These are phyloP conservation scores for Hericium alpestre DNA, from an alignment of 768 basidiomycete genomes.

Conservation along the genomic window DNA sequence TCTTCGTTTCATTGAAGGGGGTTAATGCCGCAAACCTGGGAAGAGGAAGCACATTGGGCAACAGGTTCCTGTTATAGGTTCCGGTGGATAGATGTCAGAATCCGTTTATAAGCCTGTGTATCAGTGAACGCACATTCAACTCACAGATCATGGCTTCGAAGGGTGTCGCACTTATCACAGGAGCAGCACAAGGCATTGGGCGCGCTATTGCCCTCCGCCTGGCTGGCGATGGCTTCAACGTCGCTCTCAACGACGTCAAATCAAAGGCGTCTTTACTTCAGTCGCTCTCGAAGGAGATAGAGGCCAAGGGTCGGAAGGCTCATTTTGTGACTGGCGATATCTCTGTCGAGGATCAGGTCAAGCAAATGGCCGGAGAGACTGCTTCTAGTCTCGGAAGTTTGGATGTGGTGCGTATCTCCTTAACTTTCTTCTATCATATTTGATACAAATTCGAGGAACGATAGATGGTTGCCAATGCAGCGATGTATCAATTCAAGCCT, in stretches of 20 bases:
- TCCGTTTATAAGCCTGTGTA: too few species aligned
- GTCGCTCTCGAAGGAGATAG: background rate
- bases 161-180: slow-evolving; percentile 32
- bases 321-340: background rate
- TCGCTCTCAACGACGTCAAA: slow-evolving; percentile 33
- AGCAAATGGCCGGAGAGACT: background rate
- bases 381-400: background rate
- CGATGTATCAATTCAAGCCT: background rate
- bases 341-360: background rate
- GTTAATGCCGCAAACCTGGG: too few species aligned
- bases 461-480: background rate
- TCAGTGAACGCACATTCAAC: too few species aligned
- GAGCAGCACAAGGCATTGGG: slow-evolving; percentile 38
- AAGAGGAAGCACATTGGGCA: too few species aligned
- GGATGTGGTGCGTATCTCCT: background rate
- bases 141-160: background rate
- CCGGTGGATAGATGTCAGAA: too few species aligned
- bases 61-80: too few species aligned
- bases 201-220: slow-evolving; percentile 36
- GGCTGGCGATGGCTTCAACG: slow-evolving; percentile 34
- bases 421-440: background rate
- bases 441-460: background rate
- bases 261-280: background rate
- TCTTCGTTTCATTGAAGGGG: too few species aligned
- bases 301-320: background rate